Base-by-base conservation (phyloP, 148 eudicot species). In the Dianthus caryophyllus region DNA sequence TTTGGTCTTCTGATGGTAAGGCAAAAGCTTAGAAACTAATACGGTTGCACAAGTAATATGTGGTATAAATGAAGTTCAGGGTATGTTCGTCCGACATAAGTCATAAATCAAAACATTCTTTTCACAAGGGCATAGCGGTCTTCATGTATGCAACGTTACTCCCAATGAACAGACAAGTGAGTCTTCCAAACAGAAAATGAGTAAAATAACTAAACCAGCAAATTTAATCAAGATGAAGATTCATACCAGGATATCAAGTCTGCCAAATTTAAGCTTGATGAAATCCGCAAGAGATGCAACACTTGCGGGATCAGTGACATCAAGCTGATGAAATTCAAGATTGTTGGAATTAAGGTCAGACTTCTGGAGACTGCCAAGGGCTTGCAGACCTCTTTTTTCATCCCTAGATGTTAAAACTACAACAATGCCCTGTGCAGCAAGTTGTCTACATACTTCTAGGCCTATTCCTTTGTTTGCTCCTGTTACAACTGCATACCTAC, bases 401-500 rank as follows among this genome's bases (percentile, higher is more conserved):
- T 83, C 74, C 66, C 87, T 83, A 6, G 84, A 75, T 5, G 87
- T 81, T 48, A 86, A 41, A 18, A 83, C 57, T 24, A 77, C 87
- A 14, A 61, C 38, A 0, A 81, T 70, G 0, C 82, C 87, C 16
- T 81, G 15, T 2, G 82, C 73, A 15, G 81, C 83, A 5, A 86
- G 74, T 26, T 81, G 87, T 69, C 83, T 77, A 77, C 87, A 81
- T n/a, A 81, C 75, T 50, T 81, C 85, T 0, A 86, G 68, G 44
- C 87, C 87, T 20, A 86, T 73, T 60, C 87, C 79, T 52, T 71
- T 76, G 71, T 76, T 76, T 66, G 63, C 71, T 52, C 90, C 87
- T 43, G 87, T 85, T 10, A 85, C 87, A 46, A 85, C 87, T 62
- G 90, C 85, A 75, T 70, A 77, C 68, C 89, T 85, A 48, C 14